Base-by-base conservation (phyloP, 768 basidiomycete species). In the Boletus sp. region DNA sequence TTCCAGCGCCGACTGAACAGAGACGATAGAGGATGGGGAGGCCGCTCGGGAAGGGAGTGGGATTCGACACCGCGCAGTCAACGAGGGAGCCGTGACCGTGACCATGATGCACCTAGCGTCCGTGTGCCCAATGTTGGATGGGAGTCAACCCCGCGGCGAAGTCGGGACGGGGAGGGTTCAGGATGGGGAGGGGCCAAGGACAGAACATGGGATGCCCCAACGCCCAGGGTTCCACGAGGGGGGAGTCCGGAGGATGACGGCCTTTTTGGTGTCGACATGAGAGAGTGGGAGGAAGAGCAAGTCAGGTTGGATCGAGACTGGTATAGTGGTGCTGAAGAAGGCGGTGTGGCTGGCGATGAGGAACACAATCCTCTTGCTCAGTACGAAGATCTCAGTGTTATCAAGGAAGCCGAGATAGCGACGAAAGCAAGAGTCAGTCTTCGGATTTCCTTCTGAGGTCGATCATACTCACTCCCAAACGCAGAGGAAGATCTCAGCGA, bases 251-350 rank as follows among this genome's bases (percentile, higher is more conserved):
- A 90, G 43, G 86, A 85, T 32, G 85, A 82, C 47, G 80, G 74
- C 25, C 79, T 80, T 14, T 71, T 83, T 19, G 83, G 81, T 8
- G 70, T 95, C 29, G 89, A 94, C 66, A 78, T 81, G 41, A 78
- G 89, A 47, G 96, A 97, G 64, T 99, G 96, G 97, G 97, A 98
- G 70, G 96, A 98, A 64, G 97, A 98, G 69, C 93, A 97, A 69
- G 80, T 93, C 13, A 80, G 80, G 55, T 67, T 98, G 64, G 97
- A 99, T 70, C 79, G 97, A 27, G 94, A 98, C 65, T 99, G 97
- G 97, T 99, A 98, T 67, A 87, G 84, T 49, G 87, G 89, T 42
- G 91, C 90, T 23, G 96, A 94, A 64, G 93, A 93, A 56, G 90
- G 88, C 21, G 85, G 83, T 2, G 75, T 93, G 19, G 88, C 88